phyloP scores from a whole-genome alignment of 2,329 filamentous ascomycete genomes.

The Exophiala oligosperma region DNA sequence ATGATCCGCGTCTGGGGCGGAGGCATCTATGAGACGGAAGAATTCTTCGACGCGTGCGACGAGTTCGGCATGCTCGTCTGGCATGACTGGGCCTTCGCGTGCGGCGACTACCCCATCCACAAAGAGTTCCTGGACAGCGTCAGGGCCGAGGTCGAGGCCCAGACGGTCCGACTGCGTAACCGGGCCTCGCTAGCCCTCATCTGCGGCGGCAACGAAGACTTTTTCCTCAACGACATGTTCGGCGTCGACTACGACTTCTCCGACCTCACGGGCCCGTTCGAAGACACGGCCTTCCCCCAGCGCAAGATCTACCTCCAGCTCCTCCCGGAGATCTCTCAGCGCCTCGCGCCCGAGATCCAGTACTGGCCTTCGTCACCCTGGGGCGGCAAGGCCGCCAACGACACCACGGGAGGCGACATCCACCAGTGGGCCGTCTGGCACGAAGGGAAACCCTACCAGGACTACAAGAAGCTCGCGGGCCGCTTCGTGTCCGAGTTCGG shows the following conservation, averaged over 20 bases:
- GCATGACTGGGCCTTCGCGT: conserved; percentile 85
- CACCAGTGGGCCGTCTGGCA: conserved; percentile 76
- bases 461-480: conserved; percentile 75
- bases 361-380: conserved; percentile 83
- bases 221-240: conserved; percentile 71
- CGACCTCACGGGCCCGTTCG: conserved; percentile 53
- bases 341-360: conserved; percentile 65
- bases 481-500: conserved; percentile 94
- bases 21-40: conserved; percentile 73
- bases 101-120: conserved; percentile 71
- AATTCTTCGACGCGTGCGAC: conserved; percentile 75
- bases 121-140: conserved; percentile 63
- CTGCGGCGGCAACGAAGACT: conserved; percentile 94
- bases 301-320: conserved; percentile 93
- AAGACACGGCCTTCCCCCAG: conserved; percentile 55
- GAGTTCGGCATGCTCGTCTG: conserved; percentile 78
- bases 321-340: conserved; percentile 69
- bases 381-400: conserved; percentile 71
- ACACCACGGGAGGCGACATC: conserved; percentile 81
- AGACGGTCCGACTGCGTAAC: conserved; percentile 70
- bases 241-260: conserved; percentile 53
- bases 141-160: conserved; percentile 64
- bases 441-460: background rate
- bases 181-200: conserved; percentile 86
- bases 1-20: conserved; percentile 69